phyloP scores from a whole-genome alignment of 2,329 filamentous ascomycete species.

The Colletotrichum sp. region DNA sequence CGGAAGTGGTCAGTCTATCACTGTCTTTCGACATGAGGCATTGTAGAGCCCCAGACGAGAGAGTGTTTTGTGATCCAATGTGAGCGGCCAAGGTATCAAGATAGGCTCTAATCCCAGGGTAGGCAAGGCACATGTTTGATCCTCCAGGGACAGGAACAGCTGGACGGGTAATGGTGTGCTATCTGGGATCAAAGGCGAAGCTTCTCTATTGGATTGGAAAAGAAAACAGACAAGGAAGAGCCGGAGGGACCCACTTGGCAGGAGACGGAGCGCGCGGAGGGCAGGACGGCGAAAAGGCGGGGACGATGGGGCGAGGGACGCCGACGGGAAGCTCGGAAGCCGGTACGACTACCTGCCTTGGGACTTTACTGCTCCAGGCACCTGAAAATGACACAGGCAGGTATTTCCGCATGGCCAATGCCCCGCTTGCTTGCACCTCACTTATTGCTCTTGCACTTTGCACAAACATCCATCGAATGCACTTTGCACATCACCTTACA shows the following conservation, averaged over 20 bases:
- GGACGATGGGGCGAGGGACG: not conserved
- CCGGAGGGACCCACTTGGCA: slow-evolving; percentile 1
- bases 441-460: not conserved
- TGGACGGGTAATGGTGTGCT: not conserved
- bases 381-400: too few relatives aligned
- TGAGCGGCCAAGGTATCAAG: not conserved
- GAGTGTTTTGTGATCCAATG: not conserved
- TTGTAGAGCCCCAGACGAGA: not conserved
- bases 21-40: not conserved
- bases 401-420: not conserved
- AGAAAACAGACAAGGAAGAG: not conserved
- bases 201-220: not conserved
- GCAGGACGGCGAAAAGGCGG: not conserved
- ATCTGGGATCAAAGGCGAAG: not conserved
- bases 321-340: not conserved
- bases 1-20: not conserved
- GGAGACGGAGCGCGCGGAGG: not conserved
- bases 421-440: not conserved
- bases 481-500: not conserved
- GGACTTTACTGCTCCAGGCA: not conserved
- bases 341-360: not conserved
- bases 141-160: not conserved
- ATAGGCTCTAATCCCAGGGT: not conserved
- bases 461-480: not conserved
- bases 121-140: not conserved